Percentiles rank a stretch among this genome's conserved stretches.
Evolutionary conservation across 148 eudicot species (phyloP).

Genomic region (Chenopodium quinoa): DNA sequence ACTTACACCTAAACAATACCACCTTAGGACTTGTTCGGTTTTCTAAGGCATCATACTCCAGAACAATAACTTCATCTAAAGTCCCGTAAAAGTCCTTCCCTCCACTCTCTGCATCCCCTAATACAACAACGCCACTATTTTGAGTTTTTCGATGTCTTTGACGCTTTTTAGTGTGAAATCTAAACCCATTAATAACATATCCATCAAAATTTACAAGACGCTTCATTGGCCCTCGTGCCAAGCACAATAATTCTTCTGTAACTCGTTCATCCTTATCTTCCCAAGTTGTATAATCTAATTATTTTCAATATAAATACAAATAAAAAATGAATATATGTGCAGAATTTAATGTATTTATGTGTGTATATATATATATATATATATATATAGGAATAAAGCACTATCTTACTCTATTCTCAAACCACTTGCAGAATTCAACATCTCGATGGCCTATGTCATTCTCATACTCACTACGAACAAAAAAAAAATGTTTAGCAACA

Average conservation of each 20-base stretch:
- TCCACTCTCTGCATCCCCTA: background rate
- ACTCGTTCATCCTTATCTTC: background rate
- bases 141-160: background rate
- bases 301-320: too few species aligned
- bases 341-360: too few species aligned
- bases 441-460: too few species aligned
- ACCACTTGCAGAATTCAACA: too few species aligned
- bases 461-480: too few species aligned
- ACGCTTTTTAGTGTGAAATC: background rate
- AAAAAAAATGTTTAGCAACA: too few species aligned
- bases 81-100: conserved; percentile 2
- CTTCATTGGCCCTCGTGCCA: conserved; percentile 1
- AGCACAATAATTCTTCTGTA: background rate
- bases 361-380: too few species aligned
- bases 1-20: conserved; percentile 9
- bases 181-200: background rate
- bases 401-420: too few species aligned
- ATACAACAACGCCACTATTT: background rate
- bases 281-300: background rate
- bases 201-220: background rate
- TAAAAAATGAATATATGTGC: too few species aligned
- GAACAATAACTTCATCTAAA: background rate
- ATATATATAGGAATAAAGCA: too few species aligned
- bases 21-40: background rate
- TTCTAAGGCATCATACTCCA: background rate